Base-by-base conservation (phyloP, 192 early-diverging fungal species). In the Paraglomus occultum region DNA sequence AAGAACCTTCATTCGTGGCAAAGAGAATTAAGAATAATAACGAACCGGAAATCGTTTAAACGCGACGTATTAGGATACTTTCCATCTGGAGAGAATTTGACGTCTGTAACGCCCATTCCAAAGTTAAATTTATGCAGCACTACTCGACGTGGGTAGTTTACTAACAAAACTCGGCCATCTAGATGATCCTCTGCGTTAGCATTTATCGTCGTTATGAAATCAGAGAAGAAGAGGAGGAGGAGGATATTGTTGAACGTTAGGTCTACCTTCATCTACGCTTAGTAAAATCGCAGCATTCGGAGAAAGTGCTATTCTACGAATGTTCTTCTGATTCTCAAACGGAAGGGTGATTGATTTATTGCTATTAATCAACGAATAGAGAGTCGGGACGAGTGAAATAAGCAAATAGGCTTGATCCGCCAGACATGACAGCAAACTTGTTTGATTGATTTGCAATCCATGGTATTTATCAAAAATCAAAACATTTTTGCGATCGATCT, bases 31-130 rank as follows among this genome's bases (percentile, higher is more conserved):
- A 54, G 47, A 47, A 14, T 49, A 53, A 9, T 31, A 8, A 22
- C 0, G 14, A 22, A 40, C 38, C 17, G 6, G 53, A 10, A 22
- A 57, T 20, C 17, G 6, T 57, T 23, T 11, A 57, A 57, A 31
- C 20, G 10, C 6, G 38, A 4, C 10, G 17, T 17, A 17, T 20
- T 23, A 57, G 54, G 54, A 57, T 84, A 83, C 79, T 76, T 82
- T 60, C 95, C 95, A 76, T 99, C 87, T 10, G 96, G 95, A 66
- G 89, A 92, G 82, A 99, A 99, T 77, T 90, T 82, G 58, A 94
- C 83, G 64, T 92, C 91, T n/a, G 79, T 76, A 48, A 95, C 91
- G 39, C 82, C 85, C 42, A 71, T 81, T 72, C 95, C 93, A 72
- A 98, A 93, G 76, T 93, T 90, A 78, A 96, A 91, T 65, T 90